A percentile compares a stretch with the other conserved stretches of the same genome.
Evolutionary conservation across 169 alveolate genomes (phyloP).

Genomic region (Plasmodium adleri): DNA sequence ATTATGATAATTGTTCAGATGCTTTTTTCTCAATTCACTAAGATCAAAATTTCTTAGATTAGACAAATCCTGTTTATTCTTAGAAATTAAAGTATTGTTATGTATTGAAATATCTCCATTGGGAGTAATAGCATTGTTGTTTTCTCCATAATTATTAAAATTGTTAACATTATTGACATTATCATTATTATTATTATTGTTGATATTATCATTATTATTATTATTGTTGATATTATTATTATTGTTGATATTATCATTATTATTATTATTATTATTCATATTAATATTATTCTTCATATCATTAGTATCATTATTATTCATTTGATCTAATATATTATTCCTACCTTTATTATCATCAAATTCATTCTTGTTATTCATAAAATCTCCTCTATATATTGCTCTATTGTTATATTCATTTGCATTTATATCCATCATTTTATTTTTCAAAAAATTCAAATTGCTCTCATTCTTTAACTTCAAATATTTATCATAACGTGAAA

Average conservation of each 20-base stretch:
- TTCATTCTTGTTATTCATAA: background rate
- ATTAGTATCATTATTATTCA: background rate
- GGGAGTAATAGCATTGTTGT: background rate
- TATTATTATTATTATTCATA: background rate
- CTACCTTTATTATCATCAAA: background rate
- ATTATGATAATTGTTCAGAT: slow-evolving; percentile 12
- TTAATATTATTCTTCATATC: background rate
- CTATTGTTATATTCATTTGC: slow-evolving; percentile 1
- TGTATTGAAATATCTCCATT: background rate
- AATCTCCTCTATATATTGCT: background rate
- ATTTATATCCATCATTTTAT: background rate
- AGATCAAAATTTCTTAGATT: slow-evolving; percentile 35
- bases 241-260: background rate
- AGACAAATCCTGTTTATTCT: slow-evolving; percentile 14
- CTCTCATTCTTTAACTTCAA: slow-evolving; percentile 25
- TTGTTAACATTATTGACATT: background rate
- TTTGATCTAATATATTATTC: background rate
- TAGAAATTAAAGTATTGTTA: slow-evolving; percentile 6
- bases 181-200: background rate
- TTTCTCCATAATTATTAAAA: background rate
- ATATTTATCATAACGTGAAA: slow-evolving; percentile 66
- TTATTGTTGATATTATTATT: background rate
- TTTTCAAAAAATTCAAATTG: background rate
- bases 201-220: background rate
- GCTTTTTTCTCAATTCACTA: slow-evolving; percentile 39